Base-by-base conservation (phyloP, 2,329 filamentous ascomycete genomes). In the Aspergillus pseudonomiae region DNA sequence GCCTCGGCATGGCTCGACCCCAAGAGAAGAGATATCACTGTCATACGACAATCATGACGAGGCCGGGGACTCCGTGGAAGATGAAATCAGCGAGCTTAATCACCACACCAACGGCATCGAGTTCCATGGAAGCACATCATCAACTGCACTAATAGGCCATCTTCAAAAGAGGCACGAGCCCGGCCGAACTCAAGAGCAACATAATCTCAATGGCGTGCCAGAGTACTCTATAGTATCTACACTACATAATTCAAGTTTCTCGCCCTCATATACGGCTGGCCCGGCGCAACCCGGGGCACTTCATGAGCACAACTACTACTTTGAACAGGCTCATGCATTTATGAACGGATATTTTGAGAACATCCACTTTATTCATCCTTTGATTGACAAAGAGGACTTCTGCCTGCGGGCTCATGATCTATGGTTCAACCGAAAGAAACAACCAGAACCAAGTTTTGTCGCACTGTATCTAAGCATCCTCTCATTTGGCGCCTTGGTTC, bases 101-200 rank as follows among this genome's bases (percentile, higher is more conserved):
- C 74, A 74, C 12, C 80, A 82, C 52, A 84, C 81, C 0, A 78
- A 77, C 32, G 79, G 77, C 59, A 77, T 82, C 36, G 82, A 84
- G 64, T 84, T 82, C 43, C 81, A 84, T 63, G 82, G 82, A 4
- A 81, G 78, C 63, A 81, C 81, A 1, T 84, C 82, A 0, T 80
- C 79, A 2, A 78, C 82, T 1, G 80, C 82, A 4, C 75, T 82
- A 2, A 73, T 83, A 11, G 80, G 78, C 2, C 78, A 80, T 58
- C 69, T 84, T 4, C 74, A 80, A 61, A 76, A 73, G 59, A 64
- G 69, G 3, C 68, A 71, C 4, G 74, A 73, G 3, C 71, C 70
- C 1, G 67, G 65, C 28, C 63, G 65, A 16, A 62, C 61, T 5
- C 69, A 67, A 52, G 67, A 67, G 24, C 63, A 59, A 4, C 59